Conservation (phyloP, 1,139 yeast species). For the Yamadazyma dushanensis region DNA sequence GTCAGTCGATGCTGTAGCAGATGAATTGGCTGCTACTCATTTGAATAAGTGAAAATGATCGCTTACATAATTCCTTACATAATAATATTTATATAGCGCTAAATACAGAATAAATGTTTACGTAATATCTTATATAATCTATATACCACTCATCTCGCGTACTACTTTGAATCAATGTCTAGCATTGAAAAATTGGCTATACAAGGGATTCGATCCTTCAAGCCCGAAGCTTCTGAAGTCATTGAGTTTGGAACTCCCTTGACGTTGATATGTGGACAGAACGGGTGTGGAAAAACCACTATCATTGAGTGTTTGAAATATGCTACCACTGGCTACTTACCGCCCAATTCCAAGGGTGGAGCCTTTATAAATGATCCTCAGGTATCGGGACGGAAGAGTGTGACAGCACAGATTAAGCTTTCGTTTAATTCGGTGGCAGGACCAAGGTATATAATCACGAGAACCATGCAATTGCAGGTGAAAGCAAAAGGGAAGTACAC, state of each 20-base stretch:
- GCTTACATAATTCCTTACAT: too few relatives aligned
- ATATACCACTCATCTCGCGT: neutral
- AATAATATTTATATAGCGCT: neutral
- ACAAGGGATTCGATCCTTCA: slow-evolving; percentile 89
- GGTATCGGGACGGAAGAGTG: slow-evolving; percentile 71
- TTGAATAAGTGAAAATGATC: slow-evolving; percentile 26
- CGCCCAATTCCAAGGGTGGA: slow-evolving; percentile 95
- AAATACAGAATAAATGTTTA: too few relatives aligned
- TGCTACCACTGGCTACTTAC: slow-evolving; percentile 93
- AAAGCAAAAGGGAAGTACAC: slow-evolving; percentile 51
- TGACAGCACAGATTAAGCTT: slow-evolving; percentile 85
- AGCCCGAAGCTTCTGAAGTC: slow-evolving; percentile 76
- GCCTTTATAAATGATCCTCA: slow-evolving; percentile 96
- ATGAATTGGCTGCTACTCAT: slow-evolving; percentile 55
- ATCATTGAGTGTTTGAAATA: slow-evolving; percentile 91
- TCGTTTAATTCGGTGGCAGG: slow-evolving; percentile 79
- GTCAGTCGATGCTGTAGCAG: slow-evolving; percentile 61
- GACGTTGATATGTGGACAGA: slow-evolving; percentile 92
- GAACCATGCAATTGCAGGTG: slow-evolving; percentile 76
- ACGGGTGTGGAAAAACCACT: slow-evolving; percentile 98
- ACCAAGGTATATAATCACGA: slow-evolving; percentile 78
- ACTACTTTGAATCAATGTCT: slow-evolving; percentile 45
- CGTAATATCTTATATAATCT: neutral
- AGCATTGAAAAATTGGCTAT: slow-evolving; percentile 76
- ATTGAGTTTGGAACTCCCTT: slow-evolving; percentile 89